Evolutionary conservation across 805 yeast genomes (phyloP).

Genomic region (Myxozyma lipomycoides): DNA sequence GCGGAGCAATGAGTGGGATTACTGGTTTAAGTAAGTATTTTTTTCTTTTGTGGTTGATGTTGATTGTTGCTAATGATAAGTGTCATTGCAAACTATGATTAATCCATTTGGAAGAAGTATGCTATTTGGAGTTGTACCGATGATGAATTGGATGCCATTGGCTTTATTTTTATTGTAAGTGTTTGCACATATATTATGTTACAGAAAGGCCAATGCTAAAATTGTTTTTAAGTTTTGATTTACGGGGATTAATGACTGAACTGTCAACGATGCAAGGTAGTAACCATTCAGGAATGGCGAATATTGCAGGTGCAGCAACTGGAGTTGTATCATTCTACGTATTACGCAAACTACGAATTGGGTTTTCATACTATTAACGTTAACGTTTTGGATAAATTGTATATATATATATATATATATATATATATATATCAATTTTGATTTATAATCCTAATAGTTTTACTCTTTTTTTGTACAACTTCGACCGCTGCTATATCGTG

Average conservation of each 20-base stretch:
- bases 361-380: constrained; percentile 4
- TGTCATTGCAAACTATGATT: constrained; percentile 11
- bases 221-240: background rate
- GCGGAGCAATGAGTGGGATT: background rate
- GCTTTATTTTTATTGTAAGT: constrained; percentile 11
- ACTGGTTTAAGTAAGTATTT: too few relatives aligned
- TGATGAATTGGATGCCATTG: constrained; percentile 18
- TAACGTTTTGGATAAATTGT: background rate
- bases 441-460: background rate
- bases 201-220: too few relatives aligned
- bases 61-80: background rate
- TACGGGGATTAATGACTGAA: background rate
- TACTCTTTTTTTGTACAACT: background rate
- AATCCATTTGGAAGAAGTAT: constrained; percentile 7
- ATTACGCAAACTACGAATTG: constrained; percentile 14
- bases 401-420: too few relatives aligned
- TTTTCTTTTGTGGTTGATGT: too few relatives aligned
- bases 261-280: background rate
- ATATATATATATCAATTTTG: too few relatives aligned
- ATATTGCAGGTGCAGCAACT: constrained; percentile 11
- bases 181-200: too few relatives aligned
- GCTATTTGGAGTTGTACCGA: constrained; percentile 18
- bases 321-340: constrained; percentile 5
- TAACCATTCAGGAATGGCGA: constrained; percentile 1
- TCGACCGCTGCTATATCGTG: background rate